Evolutionary conservation across 169 alveolate species (phyloP).

Genomic region (Eimeria praecox): DNA sequence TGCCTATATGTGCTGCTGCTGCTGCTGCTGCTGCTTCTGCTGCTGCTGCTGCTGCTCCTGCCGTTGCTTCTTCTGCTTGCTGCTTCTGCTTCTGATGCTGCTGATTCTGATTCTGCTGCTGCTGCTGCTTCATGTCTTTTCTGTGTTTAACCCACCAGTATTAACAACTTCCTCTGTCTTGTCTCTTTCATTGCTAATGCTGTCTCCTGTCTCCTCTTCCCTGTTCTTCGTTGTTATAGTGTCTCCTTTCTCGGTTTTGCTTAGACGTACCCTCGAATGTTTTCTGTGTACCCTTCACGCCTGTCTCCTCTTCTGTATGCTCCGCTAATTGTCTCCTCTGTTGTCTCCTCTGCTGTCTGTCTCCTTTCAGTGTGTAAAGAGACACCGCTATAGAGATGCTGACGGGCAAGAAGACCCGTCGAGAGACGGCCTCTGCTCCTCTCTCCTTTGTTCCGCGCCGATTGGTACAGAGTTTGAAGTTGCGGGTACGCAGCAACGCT

Average conservation of each 20-base stretch:
- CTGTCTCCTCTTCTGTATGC: neutral
- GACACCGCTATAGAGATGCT: constrained; percentile 54
- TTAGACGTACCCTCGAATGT: neutral
- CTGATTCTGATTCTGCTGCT: neutral
- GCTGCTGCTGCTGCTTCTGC: constrained; percentile 1
- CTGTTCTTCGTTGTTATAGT: neutral
- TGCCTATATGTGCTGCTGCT: neutral
- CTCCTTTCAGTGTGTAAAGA: constrained; percentile 27
- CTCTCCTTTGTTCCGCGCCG: constrained; percentile 44
- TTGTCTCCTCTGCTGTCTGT: neutral
- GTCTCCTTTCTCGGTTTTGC: neutral
- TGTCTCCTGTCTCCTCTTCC: neutral
- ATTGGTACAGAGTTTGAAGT: constrained; percentile 65
- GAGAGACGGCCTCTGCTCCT: constrained; percentile 63
- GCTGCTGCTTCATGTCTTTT: neutral
- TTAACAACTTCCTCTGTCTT: neutral
- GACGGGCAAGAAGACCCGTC: constrained; percentile 35
- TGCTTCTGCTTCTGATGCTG: neutral
- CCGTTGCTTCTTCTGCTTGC: neutral
- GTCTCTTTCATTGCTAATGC: neutral
- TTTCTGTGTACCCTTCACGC: too few species aligned
- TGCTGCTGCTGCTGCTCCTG: neutral
- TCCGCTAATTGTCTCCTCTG: neutral
- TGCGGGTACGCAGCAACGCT: constrained; percentile 15
- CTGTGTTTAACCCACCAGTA: neutral